Evolutionary conservation across 2,329 filamentous ascomycete genomes (phyloP).

Genomic region (Trematosphaeria pertusa): DNA sequence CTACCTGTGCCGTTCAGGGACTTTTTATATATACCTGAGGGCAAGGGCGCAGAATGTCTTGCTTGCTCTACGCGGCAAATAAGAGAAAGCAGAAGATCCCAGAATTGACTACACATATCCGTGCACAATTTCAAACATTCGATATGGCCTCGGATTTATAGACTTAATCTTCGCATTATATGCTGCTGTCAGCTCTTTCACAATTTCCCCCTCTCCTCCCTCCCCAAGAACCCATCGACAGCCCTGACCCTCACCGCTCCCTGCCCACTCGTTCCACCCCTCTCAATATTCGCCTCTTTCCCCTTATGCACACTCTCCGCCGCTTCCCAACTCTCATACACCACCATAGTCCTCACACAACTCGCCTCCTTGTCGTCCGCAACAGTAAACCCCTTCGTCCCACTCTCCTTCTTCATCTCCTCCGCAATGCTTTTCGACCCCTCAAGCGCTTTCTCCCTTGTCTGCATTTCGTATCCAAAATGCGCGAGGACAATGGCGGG

Average conservation of each 20-base stretch:
- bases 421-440: conserved; percentile 14
- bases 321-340: conserved; percentile 18
- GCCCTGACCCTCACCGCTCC: conserved; percentile 20
- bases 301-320: conserved; percentile 14
- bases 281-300: conserved; percentile 11
- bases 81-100: too few species aligned
- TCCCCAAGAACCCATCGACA: conserved; percentile 27
- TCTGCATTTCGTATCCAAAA: conserved; percentile 14
- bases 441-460: conserved; percentile 5
- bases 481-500: conserved; percentile 27
- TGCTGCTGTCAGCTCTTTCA: too few species aligned
- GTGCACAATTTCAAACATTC: too few species aligned
- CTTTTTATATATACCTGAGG: too few species aligned
- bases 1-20: too few species aligned
- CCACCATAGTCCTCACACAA: conserved; percentile 19
- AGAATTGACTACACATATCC: too few species aligned
- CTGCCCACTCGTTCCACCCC: conserved; percentile 8
- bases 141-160: too few species aligned
- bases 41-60: too few species aligned
- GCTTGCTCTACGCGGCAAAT: too few species aligned
- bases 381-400: conserved; percentile 13
- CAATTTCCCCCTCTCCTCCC: conserved; percentile 19
- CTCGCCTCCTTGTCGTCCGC: conserved; percentile 19
- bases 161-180: too few species aligned
- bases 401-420: conserved; percentile 9